Percentiles rank a stretch among this genome's conserved stretches.
Conservation (phyloP, 805 yeast species). For the Myxozyma melibiosi region DNA sequence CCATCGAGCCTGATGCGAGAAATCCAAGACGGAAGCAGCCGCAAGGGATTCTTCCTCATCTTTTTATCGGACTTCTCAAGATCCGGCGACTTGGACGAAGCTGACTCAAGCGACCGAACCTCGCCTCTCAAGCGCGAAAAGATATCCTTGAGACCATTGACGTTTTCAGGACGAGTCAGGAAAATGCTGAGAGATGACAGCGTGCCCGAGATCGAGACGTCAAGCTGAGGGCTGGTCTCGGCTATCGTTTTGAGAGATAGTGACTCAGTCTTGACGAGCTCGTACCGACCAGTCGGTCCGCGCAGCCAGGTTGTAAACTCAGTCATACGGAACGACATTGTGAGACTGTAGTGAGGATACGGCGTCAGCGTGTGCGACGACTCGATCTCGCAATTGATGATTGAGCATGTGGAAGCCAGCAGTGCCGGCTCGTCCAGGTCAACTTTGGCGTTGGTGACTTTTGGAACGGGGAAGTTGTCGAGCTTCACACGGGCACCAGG, state of each 20-base stretch:
- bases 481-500: slow-evolving; percentile 42
- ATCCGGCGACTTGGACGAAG: not conserved
- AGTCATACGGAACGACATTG: slow-evolving; percentile 35
- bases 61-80: not conserved
- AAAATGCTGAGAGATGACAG: slow-evolving; percentile 22
- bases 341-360: slow-evolving; percentile 35
- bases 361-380: slow-evolving; percentile 37
- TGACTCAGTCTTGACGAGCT: slow-evolving; percentile 21
- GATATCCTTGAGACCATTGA: slow-evolving; percentile 28
- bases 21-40: slow-evolving; percentile 38
- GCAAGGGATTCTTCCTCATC: slow-evolving; percentile 10
- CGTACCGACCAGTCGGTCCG: slow-evolving; percentile 10
- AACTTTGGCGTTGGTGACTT: too few relatives aligned
- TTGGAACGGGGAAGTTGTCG: too few relatives aligned
- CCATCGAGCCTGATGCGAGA: slow-evolving; percentile 38
- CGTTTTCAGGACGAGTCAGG: slow-evolving; percentile 32
- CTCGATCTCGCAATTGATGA: slow-evolving; percentile 39
- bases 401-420: slow-evolving; percentile 42
- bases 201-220: slow-evolving; percentile 24
- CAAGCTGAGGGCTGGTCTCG: slow-evolving; percentile 28
- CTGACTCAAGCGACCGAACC: slow-evolving; percentile 10
- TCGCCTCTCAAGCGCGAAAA: slow-evolving; percentile 20
- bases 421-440: slow-evolving; percentile 34
- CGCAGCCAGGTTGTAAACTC: slow-evolving; percentile 29
- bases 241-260: slow-evolving; percentile 24